Evolutionary conservation across 225 moss, liverwort and hornwort genomes (phyloP), one percentile per base, ranked within the genome.

Genomic region (Antitrichia curtipendula): DNA sequence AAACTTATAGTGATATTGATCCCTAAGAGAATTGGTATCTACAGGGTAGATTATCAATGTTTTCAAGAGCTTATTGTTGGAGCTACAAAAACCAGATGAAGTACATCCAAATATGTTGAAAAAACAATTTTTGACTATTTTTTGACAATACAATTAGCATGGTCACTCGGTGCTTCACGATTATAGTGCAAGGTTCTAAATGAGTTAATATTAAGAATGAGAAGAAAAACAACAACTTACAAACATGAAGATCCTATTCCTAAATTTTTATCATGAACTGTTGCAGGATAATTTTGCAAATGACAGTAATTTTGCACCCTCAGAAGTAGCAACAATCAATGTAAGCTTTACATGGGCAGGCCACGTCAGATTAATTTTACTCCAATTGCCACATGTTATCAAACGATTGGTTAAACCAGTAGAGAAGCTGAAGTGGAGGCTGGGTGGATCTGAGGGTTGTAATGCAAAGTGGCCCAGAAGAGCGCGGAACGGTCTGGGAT

Each of bases 21-120:
- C 2, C 5, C 29, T 9, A 28, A 45, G 17, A 72, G 3, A 28
- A 6, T 0, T 0, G 0, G 0, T 17, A 29, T 72, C 5, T 0
- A 3, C 10, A 45, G 45, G 29, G 3, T 45, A 2, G 7, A 72
- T 17, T 29, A 45, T 10, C 29, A 45, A 72, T 28, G 6, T 23
- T 64, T 71, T 71, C 2, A 70, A 41, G 25, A 70, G 13, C 7
- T 4, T 25, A 41, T 0, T 70, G 0, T 1, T 1, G 0, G 1
- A 72, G 29, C 47, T 29, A 8, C 16, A 72, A 16, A 24, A 43
- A 27, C 28, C 1, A 28, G 0, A 10, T 72, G 45, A 17, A 28
- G 17, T 45, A 29, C 45, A 45, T 45, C 10, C 6, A 29, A 72
- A 17, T 45, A 72, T 47, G 29, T 29, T 29, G 11, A 29, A 45